A percentile compares a stretch with the other conserved stretches of the same genome.
Conservation (phyloP, 495 filamentous ascomycete species). For the Endocarpon pusillum region DNA sequence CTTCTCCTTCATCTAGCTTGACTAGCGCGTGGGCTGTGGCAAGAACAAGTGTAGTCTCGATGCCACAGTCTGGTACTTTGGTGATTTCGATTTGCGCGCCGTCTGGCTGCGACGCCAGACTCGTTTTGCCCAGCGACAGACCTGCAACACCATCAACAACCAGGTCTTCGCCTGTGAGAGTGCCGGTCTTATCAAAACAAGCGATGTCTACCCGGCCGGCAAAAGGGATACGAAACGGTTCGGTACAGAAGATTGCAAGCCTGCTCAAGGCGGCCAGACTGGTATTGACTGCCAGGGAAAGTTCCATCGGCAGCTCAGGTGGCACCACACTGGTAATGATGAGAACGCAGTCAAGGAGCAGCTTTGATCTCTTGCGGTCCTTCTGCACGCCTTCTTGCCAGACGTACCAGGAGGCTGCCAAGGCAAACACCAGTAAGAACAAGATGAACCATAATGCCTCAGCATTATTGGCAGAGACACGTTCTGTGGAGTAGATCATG, state of each 20-base stretch:
- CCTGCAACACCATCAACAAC: constrained; percentile 96
- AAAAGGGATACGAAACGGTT: constrained; percentile 97
- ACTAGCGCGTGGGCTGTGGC: constrained; percentile 93
- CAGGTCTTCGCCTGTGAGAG: constrained; percentile 88
- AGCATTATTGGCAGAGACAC: constrained; percentile 90
- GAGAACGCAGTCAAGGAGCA: constrained; percentile 90
- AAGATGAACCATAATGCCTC: constrained; percentile 93
- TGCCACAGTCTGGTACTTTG: constrained; percentile 42
- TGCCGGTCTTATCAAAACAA: constrained; percentile 98
- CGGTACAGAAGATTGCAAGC: constrained; percentile 94
- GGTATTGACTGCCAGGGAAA: constrained; percentile 96
- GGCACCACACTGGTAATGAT: constrained; percentile 97
- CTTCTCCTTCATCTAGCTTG: constrained; percentile 87
- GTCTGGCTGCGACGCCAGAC: constrained; percentile 53
- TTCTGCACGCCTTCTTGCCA: constrained; percentile 88
- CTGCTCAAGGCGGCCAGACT: constrained; percentile 87
- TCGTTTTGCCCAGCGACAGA: constrained; percentile 49
- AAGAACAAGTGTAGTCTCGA: constrained; percentile 81
- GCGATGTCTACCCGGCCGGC: constrained; percentile 91
- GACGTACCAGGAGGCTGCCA: constrained; percentile 99
- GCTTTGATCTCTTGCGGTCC: constrained; percentile 92
- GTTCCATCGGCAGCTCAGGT: constrained; percentile 94
- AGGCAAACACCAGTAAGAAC: constrained; percentile 87
- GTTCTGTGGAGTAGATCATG: constrained; percentile 99
- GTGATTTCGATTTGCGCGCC: constrained; percentile 62